Evolutionary conservation across 1,284 basidiomycete genomes (phyloP).

Genomic region (Cutaneotrichosporon sp.): DNA sequence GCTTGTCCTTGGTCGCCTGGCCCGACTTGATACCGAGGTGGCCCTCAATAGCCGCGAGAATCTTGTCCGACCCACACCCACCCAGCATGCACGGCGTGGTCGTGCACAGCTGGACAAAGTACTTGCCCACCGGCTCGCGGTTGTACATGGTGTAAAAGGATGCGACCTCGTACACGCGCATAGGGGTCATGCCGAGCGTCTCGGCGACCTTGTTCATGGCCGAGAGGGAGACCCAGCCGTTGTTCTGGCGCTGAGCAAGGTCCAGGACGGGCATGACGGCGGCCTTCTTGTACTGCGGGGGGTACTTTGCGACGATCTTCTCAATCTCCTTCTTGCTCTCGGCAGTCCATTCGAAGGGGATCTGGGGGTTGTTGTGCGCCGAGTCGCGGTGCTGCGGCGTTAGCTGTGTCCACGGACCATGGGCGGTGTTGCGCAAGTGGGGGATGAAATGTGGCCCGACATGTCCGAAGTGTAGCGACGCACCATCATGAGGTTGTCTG

Average conservation of each 20-base stretch:
- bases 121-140: conserved; percentile 87
- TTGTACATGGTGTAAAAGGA: conserved; percentile 99
- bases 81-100: conserved; percentile 98
- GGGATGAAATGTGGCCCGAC: neutral
- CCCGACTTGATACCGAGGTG: conserved; percentile 83
- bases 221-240: conserved; percentile 97
- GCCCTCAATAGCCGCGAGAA: conserved; percentile 76
- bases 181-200: conserved; percentile 88
- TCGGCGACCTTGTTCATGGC: conserved; percentile 98
- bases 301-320: conserved; percentile 88
- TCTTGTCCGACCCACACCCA: conserved; percentile 74
- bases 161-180: conserved; percentile 99
- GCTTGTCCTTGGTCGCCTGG: conserved; percentile 87
- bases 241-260: conserved; percentile 94
- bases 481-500: conserved; percentile 61
- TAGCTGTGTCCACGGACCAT: neutral
- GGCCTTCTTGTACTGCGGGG: conserved; percentile 94
- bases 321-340: conserved; percentile 79
- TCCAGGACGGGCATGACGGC: conserved; percentile 96
- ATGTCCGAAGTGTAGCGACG: too few species aligned
- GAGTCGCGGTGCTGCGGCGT: conserved; percentile 79
- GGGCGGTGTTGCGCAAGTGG: neutral
- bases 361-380: conserved; percentile 85
- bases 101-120: conserved; percentile 98
- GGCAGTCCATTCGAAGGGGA: conserved; percentile 79